These are phyloP conservation scores for Fusarium setosum DNA, from an alignment of 2,329 filamentous ascomycete species.

Conservation along the genomic window DNA sequence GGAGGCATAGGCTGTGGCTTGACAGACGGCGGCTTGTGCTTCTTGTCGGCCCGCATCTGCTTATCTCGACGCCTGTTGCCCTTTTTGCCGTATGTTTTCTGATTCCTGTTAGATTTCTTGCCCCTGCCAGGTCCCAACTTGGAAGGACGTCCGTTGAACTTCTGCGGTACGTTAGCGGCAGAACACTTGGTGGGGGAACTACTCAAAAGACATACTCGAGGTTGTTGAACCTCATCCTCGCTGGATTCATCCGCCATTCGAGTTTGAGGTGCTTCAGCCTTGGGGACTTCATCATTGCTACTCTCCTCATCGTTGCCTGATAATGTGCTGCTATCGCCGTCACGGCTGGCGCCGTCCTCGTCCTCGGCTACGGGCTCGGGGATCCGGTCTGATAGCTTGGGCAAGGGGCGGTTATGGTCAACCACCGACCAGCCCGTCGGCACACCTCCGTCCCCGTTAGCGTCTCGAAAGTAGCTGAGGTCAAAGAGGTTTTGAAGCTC, in stretches of 20 bases:
- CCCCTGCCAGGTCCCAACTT: constrained; percentile 50
- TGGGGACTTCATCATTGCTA: constrained; percentile 61
- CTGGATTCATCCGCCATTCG: constrained; percentile 70
- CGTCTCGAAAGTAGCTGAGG: constrained; percentile 72
- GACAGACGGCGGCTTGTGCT: constrained; percentile 47
- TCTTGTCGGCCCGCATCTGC: constrained; percentile 52
- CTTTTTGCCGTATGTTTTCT: constrained; percentile 61
- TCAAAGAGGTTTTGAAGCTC: constrained; percentile 80
- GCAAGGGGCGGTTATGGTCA: constrained; percentile 68
- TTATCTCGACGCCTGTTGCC: constrained; percentile 60
- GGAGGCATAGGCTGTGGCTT: constrained; percentile 52
- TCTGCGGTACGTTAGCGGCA: constrained; percentile 19
- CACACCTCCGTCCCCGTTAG: constrained; percentile 63
- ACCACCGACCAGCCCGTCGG: constrained; percentile 77
- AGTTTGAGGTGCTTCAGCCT: constrained; percentile 52
- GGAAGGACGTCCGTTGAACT: constrained; percentile 35
- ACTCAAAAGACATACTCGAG: constrained; percentile 38
- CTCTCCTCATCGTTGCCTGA: constrained; percentile 65
- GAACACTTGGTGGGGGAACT: no score
- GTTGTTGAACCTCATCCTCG: constrained; percentile 60
- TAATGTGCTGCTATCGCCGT: constrained; percentile 58
- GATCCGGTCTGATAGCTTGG: constrained; percentile 61
- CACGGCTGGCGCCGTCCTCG: constrained; percentile 62
- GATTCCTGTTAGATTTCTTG: constrained; percentile 62
- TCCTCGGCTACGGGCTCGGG: constrained; percentile 55